Base-by-base conservation (phyloP, 2,329 filamentous ascomycete genomes). In the Aureobasidium sp. region DNA sequence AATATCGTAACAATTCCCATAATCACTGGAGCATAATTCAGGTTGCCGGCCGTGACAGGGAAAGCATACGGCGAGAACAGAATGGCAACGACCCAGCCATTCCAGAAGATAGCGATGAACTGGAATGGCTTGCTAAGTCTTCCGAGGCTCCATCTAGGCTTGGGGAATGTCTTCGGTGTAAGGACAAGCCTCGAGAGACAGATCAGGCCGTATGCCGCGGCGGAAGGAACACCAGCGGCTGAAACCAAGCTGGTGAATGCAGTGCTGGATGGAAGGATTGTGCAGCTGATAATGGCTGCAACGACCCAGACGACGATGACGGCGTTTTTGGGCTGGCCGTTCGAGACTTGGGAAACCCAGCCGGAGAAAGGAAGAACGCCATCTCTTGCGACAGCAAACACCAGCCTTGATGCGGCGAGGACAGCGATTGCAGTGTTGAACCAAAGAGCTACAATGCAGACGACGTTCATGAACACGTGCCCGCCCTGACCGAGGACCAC, bases 331-430 rank as follows among this genome's bases (percentile, higher is more conserved):
- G 83, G 83, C 63, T 84, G 82, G 53, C 82, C 82, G 25, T 77
- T 73, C 7, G 74, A 74, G 2, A 85, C 81, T 23, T 74, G 69
- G 2, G 81, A 79, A 43, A 84, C 82, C 79, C 82, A 83, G 42
- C 75, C 67, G 1, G 81, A 84, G 70, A 79, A 84, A 0, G 83
- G 82, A 2, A 85, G 73, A 23, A 85, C 81, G 38, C 82, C 81
- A 66, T 85, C 83, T 47, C 82, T 77, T 31, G 83, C 83, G 4
- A 85, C 82, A 43, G 82, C 83, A 67, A 84, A 85, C 64, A 85
- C 81, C 1, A 84, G 74, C n/a, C 82, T 78, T 3, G 82, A 84
- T 17, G 80, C 79, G 13, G 82, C 82, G 17, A 83, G 76, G 43
- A 83, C 78, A 19, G 81, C 81, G 59, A 84, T 81, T 0, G 81